A percentile compares a stretch with the other conserved stretches of the same genome.
Conservation (phyloP, 1,139 yeast species). For the Sugiyamaella castrensis region DNA sequence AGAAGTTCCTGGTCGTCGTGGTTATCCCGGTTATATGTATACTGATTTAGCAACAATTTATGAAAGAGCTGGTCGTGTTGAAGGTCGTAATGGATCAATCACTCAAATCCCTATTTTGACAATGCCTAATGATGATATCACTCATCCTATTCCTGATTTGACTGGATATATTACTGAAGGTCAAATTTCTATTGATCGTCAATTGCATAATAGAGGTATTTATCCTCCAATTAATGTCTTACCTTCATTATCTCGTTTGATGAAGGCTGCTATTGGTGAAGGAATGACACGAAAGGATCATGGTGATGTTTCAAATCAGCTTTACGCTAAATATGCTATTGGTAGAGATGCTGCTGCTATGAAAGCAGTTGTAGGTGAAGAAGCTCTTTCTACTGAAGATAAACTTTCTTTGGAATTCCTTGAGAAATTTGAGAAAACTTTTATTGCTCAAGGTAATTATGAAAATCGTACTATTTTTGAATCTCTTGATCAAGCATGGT, state of each 20-base stretch:
- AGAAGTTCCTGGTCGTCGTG: conserved; percentile 99
- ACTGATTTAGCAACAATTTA: conserved; percentile 98
- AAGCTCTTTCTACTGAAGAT: conserved; percentile 96
- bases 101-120: conserved; percentile 98
- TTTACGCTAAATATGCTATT: conserved; percentile 97
- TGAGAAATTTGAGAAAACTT: conserved; percentile 95
- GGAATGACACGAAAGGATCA: conserved; percentile 99
- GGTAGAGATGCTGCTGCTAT: conserved; percentile 99
- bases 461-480: conserved; percentile 93
- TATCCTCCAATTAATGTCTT: conserved; percentile 98
- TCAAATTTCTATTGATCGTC: conserved; percentile 96
- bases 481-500: conserved; percentile 97
- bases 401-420: conserved; percentile 93
- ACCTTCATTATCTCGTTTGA: conserved; percentile 95
- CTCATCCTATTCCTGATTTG: conserved; percentile 99
- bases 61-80: conserved; percentile 99
- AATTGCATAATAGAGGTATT: conserved; percentile 90
- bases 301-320: conserved; percentile 98
- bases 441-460: conserved; percentile 93
- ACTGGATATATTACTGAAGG: conserved; percentile 99
- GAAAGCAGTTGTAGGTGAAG: conserved; percentile 99
- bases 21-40: conserved; percentile 99
- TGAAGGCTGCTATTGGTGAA: conserved; percentile 99
- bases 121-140: conserved; percentile 99
- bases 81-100: conserved; percentile 98